Conservation (phyloP, 441 rosid genomes). For the Pelargonium australe region DNA sequence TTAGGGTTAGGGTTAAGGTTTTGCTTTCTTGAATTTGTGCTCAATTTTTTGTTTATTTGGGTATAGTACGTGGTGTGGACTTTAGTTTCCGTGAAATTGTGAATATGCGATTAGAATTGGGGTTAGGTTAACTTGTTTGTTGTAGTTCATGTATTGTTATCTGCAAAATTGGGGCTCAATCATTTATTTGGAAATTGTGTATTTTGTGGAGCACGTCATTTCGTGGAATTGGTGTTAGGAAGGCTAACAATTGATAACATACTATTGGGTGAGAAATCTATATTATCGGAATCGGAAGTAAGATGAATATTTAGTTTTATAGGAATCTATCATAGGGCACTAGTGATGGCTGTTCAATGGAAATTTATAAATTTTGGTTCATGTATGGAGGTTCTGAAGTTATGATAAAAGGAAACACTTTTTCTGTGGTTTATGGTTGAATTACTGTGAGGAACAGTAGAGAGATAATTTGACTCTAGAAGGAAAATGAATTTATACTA, state of each 20-base stretch:
- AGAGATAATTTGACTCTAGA: not conserved
- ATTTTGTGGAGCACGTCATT: not conserved
- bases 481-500: not conserved
- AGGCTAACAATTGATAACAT: not conserved
- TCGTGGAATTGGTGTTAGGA: not conserved
- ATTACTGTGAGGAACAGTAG: not conserved
- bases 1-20: slow-evolving; percentile 25
- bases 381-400: no score
- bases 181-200: not conserved
- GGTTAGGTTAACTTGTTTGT: not conserved
- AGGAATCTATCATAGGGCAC: no score
- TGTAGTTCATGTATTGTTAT: not conserved
- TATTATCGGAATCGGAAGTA: no score
- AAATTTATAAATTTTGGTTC: no score
- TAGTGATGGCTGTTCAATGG: no score
- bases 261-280: not conserved
- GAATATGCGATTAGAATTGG: not conserved
- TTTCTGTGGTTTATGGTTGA: no score
- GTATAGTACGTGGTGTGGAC: not conserved
- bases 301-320: no score
- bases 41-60: not conserved
- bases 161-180: not conserved
- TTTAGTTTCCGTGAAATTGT: not conserved
- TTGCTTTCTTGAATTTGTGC: not conserved
- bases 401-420: no score